These are phyloP conservation scores for Nannochloropsis salina DNA, from an alignment of 108 stramenopile genomes.

Conservation along the genomic window DNA sequence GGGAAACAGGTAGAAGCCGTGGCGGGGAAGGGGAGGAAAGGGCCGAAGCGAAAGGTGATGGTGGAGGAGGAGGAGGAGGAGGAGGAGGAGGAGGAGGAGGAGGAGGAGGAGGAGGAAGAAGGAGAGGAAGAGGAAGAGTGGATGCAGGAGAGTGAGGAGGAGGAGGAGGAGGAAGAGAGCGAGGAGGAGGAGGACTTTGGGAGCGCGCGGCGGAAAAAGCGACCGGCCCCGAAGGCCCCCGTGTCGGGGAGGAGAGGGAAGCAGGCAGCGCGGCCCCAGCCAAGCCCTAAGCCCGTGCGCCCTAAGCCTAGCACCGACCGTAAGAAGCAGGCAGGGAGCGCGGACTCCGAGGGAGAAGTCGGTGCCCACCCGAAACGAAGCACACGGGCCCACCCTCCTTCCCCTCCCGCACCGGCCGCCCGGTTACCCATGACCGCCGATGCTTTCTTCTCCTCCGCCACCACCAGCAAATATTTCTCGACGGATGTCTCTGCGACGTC, in stretches of 20 bases:
- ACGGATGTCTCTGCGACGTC: neutral
- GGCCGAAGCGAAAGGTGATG: neutral
- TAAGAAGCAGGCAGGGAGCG: too few relatives aligned
- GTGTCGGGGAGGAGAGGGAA: neutral
- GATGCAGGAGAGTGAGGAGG: neutral
- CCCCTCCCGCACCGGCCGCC: neutral
- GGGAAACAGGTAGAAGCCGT: neutral
- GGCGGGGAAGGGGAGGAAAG: neutral
- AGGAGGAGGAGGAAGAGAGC: neutral
- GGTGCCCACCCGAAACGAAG: too few relatives aligned
- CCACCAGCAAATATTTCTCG: conserved; percentile 1
- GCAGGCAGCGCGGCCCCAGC: too few relatives aligned
- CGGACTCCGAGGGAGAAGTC: too few relatives aligned
- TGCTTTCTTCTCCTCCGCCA: neutral
- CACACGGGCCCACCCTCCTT: too few relatives aligned
- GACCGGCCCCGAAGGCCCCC: neutral
- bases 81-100: neutral
- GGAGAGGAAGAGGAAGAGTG: neutral
- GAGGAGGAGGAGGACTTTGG: conserved; percentile 1
- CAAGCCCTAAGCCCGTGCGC: too few relatives aligned
- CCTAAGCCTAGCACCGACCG: too few relatives aligned
- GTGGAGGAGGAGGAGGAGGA: neutral
- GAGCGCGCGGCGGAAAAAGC: neutral
- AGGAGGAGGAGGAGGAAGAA: conserved; percentile 12
- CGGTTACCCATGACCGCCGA: neutral